phyloP scores from a whole-genome alignment of 345 rosid genomes.

The Melastoma malabathricum region DNA sequence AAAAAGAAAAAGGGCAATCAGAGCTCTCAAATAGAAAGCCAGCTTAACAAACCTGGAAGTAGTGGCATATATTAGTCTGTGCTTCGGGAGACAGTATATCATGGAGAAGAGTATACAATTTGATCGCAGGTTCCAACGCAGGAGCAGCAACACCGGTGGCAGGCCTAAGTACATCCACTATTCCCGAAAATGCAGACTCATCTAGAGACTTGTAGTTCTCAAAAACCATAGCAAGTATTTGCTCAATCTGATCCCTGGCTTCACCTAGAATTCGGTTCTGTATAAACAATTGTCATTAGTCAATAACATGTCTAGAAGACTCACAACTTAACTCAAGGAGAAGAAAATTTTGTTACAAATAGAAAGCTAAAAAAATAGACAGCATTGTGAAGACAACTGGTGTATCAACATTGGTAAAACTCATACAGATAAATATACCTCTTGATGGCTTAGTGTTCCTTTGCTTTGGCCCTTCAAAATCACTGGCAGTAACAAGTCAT shows the following conservation, averaged over 20 bases:
- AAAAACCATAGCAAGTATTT: constrained; percentile 68
- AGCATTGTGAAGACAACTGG: background rate
- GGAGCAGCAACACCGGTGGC: constrained; percentile 82
- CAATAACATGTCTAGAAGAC: background rate
- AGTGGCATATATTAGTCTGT: constrained; percentile 69
- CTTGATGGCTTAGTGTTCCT: constrained; percentile 87
- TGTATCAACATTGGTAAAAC: background rate
- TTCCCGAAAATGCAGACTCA: constrained; percentile 67
- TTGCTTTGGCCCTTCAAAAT: constrained; percentile 72
- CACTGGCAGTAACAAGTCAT: constrained; percentile 77
- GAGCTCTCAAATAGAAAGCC: constrained; percentile 2
- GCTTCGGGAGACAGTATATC: constrained; percentile 90
- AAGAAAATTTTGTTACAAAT: background rate
- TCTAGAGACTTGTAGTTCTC: constrained; percentile 94
- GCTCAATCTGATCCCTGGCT: constrained; percentile 93
- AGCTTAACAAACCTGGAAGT: constrained; percentile 59
- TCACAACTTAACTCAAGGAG: background rate
- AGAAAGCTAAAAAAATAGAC: constrained; percentile 1
- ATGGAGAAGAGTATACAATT: constrained; percentile 78
- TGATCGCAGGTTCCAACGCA: constrained; percentile 80
- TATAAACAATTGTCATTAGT: constrained; percentile 3
- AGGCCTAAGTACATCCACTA: constrained; percentile 53
- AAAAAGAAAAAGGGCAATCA: constrained; percentile 3
- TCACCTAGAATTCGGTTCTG: constrained; percentile 91
- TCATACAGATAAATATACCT: constrained; percentile 32